These are phyloP conservation scores for Bothia castanella DNA, from an alignment of 1,284 basidiomycete genomes.

Conservation along the genomic window DNA sequence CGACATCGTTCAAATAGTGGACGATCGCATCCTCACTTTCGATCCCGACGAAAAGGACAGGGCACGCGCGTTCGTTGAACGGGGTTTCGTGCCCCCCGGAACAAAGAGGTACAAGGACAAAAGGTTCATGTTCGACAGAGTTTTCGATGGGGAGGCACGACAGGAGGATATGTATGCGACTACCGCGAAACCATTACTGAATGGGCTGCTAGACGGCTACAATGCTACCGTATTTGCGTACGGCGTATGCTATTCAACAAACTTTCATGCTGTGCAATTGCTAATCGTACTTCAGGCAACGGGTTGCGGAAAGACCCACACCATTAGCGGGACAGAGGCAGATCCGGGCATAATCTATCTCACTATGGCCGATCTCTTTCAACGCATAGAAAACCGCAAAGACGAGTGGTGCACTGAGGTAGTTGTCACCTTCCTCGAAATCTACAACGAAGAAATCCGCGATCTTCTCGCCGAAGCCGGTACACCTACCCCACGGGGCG, in stretches of 20 bases:
- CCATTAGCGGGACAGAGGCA: slow-evolving; percentile 83
- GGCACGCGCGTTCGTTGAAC: slow-evolving; percentile 69
- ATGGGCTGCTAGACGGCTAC: slow-evolving; percentile 86
- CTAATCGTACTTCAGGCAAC: slow-evolving; percentile 66
- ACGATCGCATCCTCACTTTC: slow-evolving; percentile 90
- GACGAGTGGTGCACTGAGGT: slow-evolving; percentile 84
- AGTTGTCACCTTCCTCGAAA: slow-evolving; percentile 90
- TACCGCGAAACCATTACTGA: slow-evolving; percentile 80
- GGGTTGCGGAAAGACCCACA: slow-evolving; percentile 97
- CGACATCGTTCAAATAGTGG: slow-evolving; percentile 74
- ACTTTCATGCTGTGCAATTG: slow-evolving; percentile 10
- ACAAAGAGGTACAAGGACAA: slow-evolving; percentile 90
- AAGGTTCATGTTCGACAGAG: slow-evolving; percentile 92
- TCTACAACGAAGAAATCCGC: slow-evolving; percentile 98
- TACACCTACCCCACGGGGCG: slow-evolving; percentile 65
- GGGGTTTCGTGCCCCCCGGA: slow-evolving; percentile 78
- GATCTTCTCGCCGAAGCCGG: slow-evolving; percentile 82
- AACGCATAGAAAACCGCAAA: slow-evolving; percentile 78
- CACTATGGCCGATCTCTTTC: slow-evolving; percentile 95
- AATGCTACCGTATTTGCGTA: slow-evolving; percentile 98
- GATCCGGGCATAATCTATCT: slow-evolving; percentile 93
- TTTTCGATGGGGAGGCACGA: slow-evolving; percentile 74
- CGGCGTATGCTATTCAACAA: slow-evolving; percentile 61
- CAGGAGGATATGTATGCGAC: slow-evolving; percentile 86
- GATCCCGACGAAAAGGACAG: slow-evolving; percentile 87